Evolutionary conservation across 1,284 basidiomycete genomes (phyloP), one percentile per base, ranked within the genome.

Genomic region (Cryptococcus sp.): DNA sequence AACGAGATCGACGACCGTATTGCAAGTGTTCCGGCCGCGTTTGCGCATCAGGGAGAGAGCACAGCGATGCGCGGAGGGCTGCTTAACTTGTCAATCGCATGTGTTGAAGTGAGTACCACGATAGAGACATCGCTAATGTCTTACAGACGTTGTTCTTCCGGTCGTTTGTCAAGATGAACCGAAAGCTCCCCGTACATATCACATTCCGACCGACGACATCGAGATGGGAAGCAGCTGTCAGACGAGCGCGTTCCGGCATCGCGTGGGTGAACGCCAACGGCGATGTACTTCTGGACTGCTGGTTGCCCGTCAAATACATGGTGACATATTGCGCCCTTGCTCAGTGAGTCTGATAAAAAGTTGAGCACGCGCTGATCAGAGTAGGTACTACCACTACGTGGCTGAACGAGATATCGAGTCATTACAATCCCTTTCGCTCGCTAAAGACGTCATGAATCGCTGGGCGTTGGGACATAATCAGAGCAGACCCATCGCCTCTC

Each of bases 91-190:
- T 42, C 53, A 27, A 58, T 45, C 6, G 51, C 53, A 3, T 58
- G 52, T 16, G 50, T 42, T 8, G 57, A 58, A 38, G 57, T 58
- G 41, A 50, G 52, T 38, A 45, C 8, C 6, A 3, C 16, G 17
- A 5, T 27, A 19, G 13, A 25, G 45, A 13, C 5, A 16, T 23
- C 45, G 10, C 19, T 38, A 19, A 23, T 8, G 30, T 22, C 16
- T 30, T 25, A n/a, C 38, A 60, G 58, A 46, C 53, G 6, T 50
- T 60, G 22, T 60, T 60, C 47, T 60, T 56, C 47, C 49, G 58
- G 11, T 51, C 58, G 25, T 60, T 60, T 46, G 58, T 60, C 39
- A 60, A 60, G 51, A 47, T 56, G 30, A 60, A 60, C 25, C 45
- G 54, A n/a, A 60, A 60, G 38, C 47, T 60, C 15, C 58, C 58